These are phyloP conservation scores for Annulohypoxylon moriforme DNA, from an alignment of 495 filamentous ascomycete species.

Conservation along the genomic window DNA sequence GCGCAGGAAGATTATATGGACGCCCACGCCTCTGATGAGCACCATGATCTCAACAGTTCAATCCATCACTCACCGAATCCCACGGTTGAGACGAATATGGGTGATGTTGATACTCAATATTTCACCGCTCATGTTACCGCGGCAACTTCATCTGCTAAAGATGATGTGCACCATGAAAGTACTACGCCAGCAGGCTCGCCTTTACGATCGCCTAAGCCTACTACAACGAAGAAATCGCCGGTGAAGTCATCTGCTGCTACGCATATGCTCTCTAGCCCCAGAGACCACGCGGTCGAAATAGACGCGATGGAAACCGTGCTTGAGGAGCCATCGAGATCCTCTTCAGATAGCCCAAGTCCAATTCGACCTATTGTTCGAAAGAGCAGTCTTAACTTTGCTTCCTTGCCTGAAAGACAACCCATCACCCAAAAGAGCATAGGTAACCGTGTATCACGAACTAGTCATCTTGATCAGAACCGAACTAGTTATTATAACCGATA, in stretches of 20 bases:
- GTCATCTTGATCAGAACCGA: conserved; percentile 78
- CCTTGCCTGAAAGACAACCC: conserved; percentile 90
- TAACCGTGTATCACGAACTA: conserved; percentile 76
- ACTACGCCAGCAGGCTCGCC: conserved; percentile 48
- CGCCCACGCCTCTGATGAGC: conserved; percentile 21
- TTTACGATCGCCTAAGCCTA: conserved; percentile 19
- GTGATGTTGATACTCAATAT: conserved; percentile 38
- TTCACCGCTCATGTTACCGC: conserved; percentile 38
- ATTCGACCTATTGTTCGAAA: conserved; percentile 74
- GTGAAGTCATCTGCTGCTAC: conserved; percentile 35
- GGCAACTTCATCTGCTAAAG: conserved; percentile 24
- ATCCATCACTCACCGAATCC: conserved; percentile 30
- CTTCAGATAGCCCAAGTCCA: conserved; percentile 62
- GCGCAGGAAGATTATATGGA: conserved; percentile 25
- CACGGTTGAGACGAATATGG: conserved; percentile 25
- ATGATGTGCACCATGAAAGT: conserved; percentile 32
- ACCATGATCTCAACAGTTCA: conserved; percentile 23
- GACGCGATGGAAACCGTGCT: conserved; percentile 50
- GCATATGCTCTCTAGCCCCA: conserved; percentile 15
- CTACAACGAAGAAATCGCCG: conserved; percentile 42
- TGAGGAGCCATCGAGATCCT: conserved; percentile 64
- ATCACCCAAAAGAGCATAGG: conserved; percentile 83
- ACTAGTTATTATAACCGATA: conserved; percentile 72
- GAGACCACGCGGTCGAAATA: conserved; percentile 38
- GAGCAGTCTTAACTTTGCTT: conserved; percentile 93